These are phyloP conservation scores for Wickerhamiella sergipiensis DNA, from an alignment of 805 yeast genomes.

Conservation along the genomic window DNA sequence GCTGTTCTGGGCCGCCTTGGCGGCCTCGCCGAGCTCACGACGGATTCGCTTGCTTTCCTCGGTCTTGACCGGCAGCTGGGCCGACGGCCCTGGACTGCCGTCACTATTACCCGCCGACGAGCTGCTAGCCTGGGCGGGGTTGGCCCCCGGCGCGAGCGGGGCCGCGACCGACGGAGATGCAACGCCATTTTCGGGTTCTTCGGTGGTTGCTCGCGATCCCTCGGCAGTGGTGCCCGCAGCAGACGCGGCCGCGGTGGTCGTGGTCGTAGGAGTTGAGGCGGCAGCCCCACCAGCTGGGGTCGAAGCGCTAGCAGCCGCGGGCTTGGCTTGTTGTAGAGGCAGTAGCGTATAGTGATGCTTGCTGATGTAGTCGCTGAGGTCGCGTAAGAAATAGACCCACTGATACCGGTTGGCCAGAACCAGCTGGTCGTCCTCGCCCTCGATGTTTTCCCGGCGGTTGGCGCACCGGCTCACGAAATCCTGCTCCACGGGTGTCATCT, in stretches of 20 bases:
- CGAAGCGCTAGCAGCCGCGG: no score
- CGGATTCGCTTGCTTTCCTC: slow-evolving; percentile 1
- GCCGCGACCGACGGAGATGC: background rate
- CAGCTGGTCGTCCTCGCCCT: slow-evolving; percentile 32
- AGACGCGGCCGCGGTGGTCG: no score
- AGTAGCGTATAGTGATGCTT: slow-evolving; percentile 29
- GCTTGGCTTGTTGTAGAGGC: background rate
- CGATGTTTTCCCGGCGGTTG: slow-evolving; percentile 50
- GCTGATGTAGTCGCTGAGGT: slow-evolving; percentile 61
- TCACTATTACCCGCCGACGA: background rate
- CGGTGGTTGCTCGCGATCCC: background rate
- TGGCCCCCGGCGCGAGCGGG: no score
- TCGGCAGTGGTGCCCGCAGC: background rate
- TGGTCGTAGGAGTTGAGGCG: no score
- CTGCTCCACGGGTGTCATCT: slow-evolving; percentile 57
- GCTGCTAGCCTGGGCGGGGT: background rate
- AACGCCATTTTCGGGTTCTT: background rate
- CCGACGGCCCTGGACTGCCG: background rate
- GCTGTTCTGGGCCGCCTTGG: slow-evolving; percentile 4
- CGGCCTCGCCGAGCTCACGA: slow-evolving; percentile 9
- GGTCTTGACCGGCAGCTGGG: background rate
- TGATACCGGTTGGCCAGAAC: slow-evolving; percentile 59
- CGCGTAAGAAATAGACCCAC: slow-evolving; percentile 75
- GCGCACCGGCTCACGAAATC: slow-evolving; percentile 69
- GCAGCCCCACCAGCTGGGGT: no score